A percentile compares a stretch with the other conserved stretches of the same genome.
Conservation (phyloP, 768 basidiomycete genomes). For the Collybiopsis confluens region DNA sequence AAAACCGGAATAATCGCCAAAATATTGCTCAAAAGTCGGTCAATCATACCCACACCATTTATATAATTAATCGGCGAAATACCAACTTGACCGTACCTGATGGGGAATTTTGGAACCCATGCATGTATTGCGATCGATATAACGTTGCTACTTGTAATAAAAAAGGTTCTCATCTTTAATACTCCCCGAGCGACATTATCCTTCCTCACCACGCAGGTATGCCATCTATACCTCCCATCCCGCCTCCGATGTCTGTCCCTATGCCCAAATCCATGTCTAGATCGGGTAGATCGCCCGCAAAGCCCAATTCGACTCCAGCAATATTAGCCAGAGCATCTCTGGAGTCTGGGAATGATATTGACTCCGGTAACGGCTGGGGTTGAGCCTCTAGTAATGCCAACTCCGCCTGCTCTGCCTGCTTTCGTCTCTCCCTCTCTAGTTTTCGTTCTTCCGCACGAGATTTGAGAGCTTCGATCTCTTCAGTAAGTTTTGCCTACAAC, state of each 20-base stretch:
- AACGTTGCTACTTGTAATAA: too few relatives aligned
- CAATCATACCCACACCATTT: too few relatives aligned
- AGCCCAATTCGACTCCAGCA: too few relatives aligned
- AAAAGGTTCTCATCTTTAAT: too few relatives aligned
- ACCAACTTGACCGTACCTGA: too few relatives aligned
- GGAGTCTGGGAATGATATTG: neutral
- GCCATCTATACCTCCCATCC: neutral
- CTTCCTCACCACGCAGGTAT: neutral
- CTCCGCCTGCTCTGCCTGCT: neutral
- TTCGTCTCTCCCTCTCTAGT: slow-evolving; percentile 13
- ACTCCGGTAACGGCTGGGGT: neutral
- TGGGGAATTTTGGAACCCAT: too few relatives aligned
- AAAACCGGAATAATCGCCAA: too few relatives aligned
- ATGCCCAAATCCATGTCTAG: too few relatives aligned
- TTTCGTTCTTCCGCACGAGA: slow-evolving; percentile 42
- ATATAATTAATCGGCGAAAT: too few relatives aligned
- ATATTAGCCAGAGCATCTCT: neutral
- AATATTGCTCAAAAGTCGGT: too few relatives aligned
- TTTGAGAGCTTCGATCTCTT: slow-evolving; percentile 55
- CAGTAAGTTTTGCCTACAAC: slow-evolving; percentile 48
- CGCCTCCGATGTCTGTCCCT: neutral
- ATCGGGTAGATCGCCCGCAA: neutral
- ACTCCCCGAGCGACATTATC: too few relatives aligned
- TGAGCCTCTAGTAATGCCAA: neutral
- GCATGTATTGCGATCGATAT: too few relatives aligned